These are phyloP conservation scores for Darksidea phi DNA, from an alignment of 495 filamentous ascomycete species.

Conservation along the genomic window DNA sequence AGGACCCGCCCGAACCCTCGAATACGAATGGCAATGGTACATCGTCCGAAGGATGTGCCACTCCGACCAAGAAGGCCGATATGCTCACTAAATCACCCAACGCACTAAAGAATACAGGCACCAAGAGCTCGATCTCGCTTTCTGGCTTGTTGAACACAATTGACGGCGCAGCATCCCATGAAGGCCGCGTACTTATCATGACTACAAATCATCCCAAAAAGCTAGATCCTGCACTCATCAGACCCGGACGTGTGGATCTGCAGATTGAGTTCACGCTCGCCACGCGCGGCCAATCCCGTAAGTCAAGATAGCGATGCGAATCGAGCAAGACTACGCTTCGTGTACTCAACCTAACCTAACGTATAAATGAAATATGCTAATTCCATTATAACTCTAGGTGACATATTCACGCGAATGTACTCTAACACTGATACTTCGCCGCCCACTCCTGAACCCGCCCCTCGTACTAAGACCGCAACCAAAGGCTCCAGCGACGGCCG, in stretches of 20 bases:
- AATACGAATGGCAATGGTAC: background rate
- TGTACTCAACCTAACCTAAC: too few relatives aligned
- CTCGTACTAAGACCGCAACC: background rate
- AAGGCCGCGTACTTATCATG: constrained; percentile 80
- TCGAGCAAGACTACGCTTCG: too few relatives aligned
- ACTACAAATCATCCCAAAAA: constrained; percentile 77
- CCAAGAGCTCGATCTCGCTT: constrained; percentile 59
- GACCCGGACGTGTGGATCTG: constrained; percentile 73
- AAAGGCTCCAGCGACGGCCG: background rate
- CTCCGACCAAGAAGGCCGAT: constrained; percentile 13
- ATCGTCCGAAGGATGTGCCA: constrained; percentile 15
- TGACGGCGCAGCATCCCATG: constrained; percentile 78
- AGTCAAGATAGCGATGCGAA: too few relatives aligned
- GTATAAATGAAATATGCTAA: too few relatives aligned
- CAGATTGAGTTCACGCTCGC: constrained; percentile 65
- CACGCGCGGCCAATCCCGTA: constrained; percentile 17
- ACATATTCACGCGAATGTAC: constrained; percentile 39
- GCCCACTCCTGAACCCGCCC: background rate
- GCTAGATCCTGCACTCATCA: constrained; percentile 71
- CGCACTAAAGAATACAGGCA: constrained; percentile 2
- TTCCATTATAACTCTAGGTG: background rate
- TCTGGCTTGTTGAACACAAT: constrained; percentile 81
- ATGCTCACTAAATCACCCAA: background rate
- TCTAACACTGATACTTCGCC: constrained; percentile 7
- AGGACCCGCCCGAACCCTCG: constrained; percentile 10